These are phyloP conservation scores for Salix exigua DNA, from an alignment of 345 rosid species.

Conservation along the genomic window DNA sequence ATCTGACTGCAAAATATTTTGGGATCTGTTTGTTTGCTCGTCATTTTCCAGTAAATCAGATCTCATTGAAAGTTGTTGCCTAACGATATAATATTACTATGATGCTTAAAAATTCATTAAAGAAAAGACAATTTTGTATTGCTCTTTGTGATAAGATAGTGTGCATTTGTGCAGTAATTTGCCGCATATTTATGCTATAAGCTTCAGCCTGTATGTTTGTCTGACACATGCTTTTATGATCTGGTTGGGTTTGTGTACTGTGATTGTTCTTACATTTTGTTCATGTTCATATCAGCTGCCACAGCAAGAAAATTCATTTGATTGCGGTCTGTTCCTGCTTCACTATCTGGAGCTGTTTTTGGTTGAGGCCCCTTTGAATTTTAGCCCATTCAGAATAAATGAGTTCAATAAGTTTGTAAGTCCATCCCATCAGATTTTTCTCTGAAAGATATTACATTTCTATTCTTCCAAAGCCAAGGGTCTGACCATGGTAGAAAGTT, in stretches of 20 bases:
- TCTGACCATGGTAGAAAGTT: background rate
- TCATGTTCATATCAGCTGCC: conserved; percentile 64
- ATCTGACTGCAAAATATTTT: background rate
- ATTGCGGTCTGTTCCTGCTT: conserved; percentile 92
- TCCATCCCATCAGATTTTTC: conserved; percentile 6
- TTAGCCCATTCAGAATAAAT: conserved; percentile 70
- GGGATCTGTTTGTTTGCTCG: background rate
- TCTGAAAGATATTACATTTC: background rate
- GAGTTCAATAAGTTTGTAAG: conserved; percentile 78
- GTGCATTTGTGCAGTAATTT: background rate
- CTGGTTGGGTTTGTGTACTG: background rate
- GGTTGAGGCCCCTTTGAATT: conserved; percentile 67
- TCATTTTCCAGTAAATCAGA: background rate
- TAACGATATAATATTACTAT: background rate
- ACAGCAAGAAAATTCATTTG: conserved; percentile 95
- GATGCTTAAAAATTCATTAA: background rate
- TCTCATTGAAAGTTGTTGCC: background rate
- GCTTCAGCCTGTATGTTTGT: background rate
- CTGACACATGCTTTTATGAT: background rate
- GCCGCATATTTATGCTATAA: background rate
- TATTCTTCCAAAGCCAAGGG: background rate
- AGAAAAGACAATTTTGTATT: background rate
- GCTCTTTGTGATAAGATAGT: background rate
- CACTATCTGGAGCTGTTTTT: conserved; percentile 93
- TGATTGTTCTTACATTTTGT: conserved; percentile 29